Evolutionary conservation across 768 basidiomycete species (phyloP).

Genomic region (Tylopilus balloui): DNA sequence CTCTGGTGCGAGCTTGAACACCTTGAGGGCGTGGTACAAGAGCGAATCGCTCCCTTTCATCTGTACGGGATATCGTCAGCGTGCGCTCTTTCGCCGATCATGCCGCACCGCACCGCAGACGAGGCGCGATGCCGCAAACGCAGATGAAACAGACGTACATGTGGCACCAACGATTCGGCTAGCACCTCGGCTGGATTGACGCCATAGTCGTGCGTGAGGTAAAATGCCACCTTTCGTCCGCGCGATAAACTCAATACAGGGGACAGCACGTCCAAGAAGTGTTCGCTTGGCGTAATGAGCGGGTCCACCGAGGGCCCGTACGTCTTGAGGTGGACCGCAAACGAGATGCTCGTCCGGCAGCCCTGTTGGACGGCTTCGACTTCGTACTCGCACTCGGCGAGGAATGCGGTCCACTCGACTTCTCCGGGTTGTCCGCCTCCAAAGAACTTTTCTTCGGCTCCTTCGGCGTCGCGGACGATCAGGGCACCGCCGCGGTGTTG

Average conservation of each 20-base stretch:
- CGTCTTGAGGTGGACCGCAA: constrained; percentile 64
- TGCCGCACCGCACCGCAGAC: constrained; percentile 3
- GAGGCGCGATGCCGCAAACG: constrained; percentile 9
- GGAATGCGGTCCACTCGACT: constrained; percentile 76
- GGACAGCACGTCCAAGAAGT: constrained; percentile 65
- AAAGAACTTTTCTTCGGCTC: constrained; percentile 56
- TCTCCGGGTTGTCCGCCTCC: constrained; percentile 59
- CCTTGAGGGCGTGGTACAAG: constrained; percentile 70
- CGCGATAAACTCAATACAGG: constrained; percentile 69
- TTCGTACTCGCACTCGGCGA: constrained; percentile 71
- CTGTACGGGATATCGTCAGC: constrained; percentile 35
- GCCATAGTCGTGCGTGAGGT: constrained; percentile 63
- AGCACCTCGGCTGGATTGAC: constrained; percentile 65
- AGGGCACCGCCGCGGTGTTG: constrained; percentile 68
- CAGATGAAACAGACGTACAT: constrained; percentile 42
- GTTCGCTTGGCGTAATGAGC: constrained; percentile 67
- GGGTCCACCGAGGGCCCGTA: constrained; percentile 64
- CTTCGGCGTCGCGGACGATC: constrained; percentile 52
- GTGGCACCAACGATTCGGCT: constrained; percentile 67
- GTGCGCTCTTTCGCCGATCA: constrained; percentile 7
- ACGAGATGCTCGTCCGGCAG: constrained; percentile 64
- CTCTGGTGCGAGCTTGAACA: constrained; percentile 70
- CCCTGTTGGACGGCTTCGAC: constrained; percentile 69
- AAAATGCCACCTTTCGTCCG: constrained; percentile 69
- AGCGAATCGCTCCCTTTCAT: constrained; percentile 74